Evolutionary conservation across 371 early-diverging fungal species (phyloP), one percentile per base, ranked within the genome.

Genomic region (Mortierella sp.): DNA sequence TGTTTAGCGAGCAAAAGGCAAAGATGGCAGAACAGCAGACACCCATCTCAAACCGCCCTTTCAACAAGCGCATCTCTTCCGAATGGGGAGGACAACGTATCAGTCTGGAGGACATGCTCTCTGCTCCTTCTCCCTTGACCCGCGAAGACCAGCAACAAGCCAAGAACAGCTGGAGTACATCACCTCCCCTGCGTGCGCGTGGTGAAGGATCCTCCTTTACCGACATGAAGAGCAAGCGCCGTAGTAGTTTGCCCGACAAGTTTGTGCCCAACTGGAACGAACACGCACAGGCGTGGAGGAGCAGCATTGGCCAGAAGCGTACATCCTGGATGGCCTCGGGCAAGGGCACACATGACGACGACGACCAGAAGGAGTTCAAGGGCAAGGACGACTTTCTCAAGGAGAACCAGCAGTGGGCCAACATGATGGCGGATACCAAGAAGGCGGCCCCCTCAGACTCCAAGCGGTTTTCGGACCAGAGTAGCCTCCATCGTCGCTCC

Each of bases 261-360:
- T 68, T 76, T 66, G 79, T 83, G 2, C 84, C 84, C 43, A 67
- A 75, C 73, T 83, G 84, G 84, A 79, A 83, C 31, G 84, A 83
- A 16, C 47, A 78, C 24, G 69, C 76, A 1, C 68, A 74, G 43
- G 73, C 65, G 29, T 83, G 84, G 84, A 55, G 76, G 41, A 83
- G 64, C 37, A 79, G 79, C 24, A 75, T 83, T n/a, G 76, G 79
- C 9, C 84, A 83, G 55, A 70, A 73, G 19, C 74, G 82, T 14
- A 74, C 82, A 8, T 81, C 82, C 4, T 81, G 82, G 82, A 64
- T 70, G 71, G 74, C 82, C 0, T 48, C 70, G 0, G 70, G 47
- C 50, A 72, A 67, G 40, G 73, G 78, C 5, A 8, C 64, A 1
- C 65, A 72, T 24, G 66, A 64, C n/a, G 75, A 64, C 39, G 29